Conservation (phyloP, 768 basidiomycete species). For the Strobilomyces dryophilus region DNA sequence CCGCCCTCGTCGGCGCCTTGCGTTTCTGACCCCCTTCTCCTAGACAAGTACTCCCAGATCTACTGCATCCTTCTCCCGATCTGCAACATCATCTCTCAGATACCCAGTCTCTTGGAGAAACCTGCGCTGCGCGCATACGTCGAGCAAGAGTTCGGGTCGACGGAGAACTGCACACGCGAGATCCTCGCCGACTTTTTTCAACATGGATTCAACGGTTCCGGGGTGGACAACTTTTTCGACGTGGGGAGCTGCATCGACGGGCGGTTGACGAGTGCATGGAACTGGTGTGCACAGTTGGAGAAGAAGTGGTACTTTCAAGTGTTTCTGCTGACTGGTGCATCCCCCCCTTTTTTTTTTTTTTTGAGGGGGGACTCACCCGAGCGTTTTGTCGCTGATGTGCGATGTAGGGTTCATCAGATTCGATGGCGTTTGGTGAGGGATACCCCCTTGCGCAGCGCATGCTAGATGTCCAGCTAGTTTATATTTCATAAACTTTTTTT, state of each 20-base stretch:
- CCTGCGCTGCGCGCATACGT: conserved; percentile 74
- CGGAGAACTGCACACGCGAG: conserved; percentile 62
- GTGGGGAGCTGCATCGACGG: conserved; percentile 85
- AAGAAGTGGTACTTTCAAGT: conserved; percentile 83
- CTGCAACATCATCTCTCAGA: conserved; percentile 74
- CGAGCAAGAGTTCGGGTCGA: conserved; percentile 77
- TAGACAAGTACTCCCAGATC: conserved; percentile 87
- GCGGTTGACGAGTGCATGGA: conserved; percentile 85
- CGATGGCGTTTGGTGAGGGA: conserved; percentile 73
- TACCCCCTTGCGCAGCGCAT: too few relatives aligned
- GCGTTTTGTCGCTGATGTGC: neutral
- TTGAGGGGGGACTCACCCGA: too few relatives aligned
- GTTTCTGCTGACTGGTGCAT: conserved; percentile 70
- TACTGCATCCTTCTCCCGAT: conserved; percentile 87
- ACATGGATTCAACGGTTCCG: conserved; percentile 86
- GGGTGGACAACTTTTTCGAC: conserved; percentile 87
- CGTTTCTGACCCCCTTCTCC: neutral
- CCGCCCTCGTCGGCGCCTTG: neutral
- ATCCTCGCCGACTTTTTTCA: conserved; percentile 83
- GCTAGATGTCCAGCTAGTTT: too few relatives aligned
- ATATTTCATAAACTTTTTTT: too few relatives aligned
- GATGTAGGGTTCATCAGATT: conserved; percentile 73
- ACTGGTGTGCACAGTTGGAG: conserved; percentile 83
- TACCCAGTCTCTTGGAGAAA: conserved; percentile 60
- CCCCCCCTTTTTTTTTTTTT: neutral